Base-by-base conservation (phyloP, 495 filamentous ascomycete genomes). In the Pseudomonodictys pantanalensis region DNA sequence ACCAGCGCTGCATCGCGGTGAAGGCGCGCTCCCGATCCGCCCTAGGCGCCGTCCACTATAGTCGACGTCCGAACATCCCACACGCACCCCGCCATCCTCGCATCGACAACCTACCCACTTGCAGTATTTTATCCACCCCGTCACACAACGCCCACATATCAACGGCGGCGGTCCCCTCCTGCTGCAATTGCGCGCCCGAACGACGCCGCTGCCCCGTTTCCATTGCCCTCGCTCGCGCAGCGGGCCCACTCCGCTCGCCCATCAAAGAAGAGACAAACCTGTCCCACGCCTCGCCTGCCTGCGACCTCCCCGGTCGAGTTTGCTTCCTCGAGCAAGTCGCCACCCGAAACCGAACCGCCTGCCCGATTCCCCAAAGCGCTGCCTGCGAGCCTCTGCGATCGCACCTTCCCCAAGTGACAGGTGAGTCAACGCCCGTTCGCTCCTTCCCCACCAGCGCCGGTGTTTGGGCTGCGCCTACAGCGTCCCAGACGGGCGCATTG, bases 381-480 rank as follows among this genome's bases (percentile, higher is more conserved):
- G 23, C 35, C 9, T 61, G 51, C 57, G 52, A 55, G 56, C 39
- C 38, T 18, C 20, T 18, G 18, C 24, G 32, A 2, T 39, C 29
- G 43, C 55, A 52, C 51, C 30, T 44, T 12, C 10, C 22, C 18
- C 30, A 38, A 47, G 23, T 45, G n/a, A 45, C 28, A 66, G 64
- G 64, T 62, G 53, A 66, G 64, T 66, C 49, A 57, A 62, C 57
- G 7, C n/a, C n/a, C 52, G 58, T 32, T 44, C 32, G 9, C 50
- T 52, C 30, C 25, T 50, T 33, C 46, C 32, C 41, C 52, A 24
- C 23, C 7, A 24, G 25, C 45, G 3, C 56, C 48, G 20, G 50
- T 12, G 38, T 15, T 18, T 41, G 38, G 4, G 20, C 38, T 41
- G 63, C 56, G 57, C 63, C 61, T 54, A 53, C 18, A 26, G 29